A percentile compares a stretch with the other conserved stretches of the same genome.
Conservation (phyloP, 306 rosid species). For the Casuarina glauca region DNA sequence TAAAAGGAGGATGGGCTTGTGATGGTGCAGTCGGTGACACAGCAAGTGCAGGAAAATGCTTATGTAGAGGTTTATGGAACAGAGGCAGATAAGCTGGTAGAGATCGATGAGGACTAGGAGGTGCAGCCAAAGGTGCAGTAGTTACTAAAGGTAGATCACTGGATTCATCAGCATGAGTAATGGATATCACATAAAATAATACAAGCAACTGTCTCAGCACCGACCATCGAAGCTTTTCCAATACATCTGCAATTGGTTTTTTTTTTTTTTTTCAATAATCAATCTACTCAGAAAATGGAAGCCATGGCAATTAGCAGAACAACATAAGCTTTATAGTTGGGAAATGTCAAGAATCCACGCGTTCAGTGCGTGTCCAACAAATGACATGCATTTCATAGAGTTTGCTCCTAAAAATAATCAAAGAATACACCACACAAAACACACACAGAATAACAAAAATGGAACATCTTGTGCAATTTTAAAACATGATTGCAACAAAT, state of each 20-base stretch:
- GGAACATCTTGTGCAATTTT: not conserved
- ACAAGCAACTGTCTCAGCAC: constrained; percentile 48
- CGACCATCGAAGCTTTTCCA: constrained; percentile 35
- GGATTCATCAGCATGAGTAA: constrained; percentile 33
- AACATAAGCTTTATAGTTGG: not conserved
- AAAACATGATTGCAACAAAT: not conserved
- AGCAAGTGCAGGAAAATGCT: constrained; percentile 41
- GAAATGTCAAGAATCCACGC: not conserved
- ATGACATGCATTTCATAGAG: not conserved
- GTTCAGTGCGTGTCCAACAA: not conserved
- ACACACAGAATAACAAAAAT: not conserved
- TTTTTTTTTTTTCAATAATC: constrained; percentile 18
- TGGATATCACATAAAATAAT: constrained; percentile 43
- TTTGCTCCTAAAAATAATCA: not conserved
- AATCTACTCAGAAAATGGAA: not conserved
- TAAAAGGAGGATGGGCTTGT: constrained; percentile 50
- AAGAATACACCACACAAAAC: not conserved
- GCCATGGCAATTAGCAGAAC: not conserved
- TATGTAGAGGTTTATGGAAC: constrained; percentile 27
- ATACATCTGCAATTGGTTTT: constrained; percentile 45
- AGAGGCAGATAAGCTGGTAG: constrained; percentile 39
- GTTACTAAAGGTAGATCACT: constrained; percentile 19
- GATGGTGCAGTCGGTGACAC: constrained; percentile 35
- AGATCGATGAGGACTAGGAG: constrained; percentile 43
- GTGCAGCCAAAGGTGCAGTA: constrained; percentile 34